A percentile compares a stretch with the other conserved stretches of the same genome.
phyloP scores from a whole-genome alignment of 306 rosid species.

The Trifolium repens region DNA sequence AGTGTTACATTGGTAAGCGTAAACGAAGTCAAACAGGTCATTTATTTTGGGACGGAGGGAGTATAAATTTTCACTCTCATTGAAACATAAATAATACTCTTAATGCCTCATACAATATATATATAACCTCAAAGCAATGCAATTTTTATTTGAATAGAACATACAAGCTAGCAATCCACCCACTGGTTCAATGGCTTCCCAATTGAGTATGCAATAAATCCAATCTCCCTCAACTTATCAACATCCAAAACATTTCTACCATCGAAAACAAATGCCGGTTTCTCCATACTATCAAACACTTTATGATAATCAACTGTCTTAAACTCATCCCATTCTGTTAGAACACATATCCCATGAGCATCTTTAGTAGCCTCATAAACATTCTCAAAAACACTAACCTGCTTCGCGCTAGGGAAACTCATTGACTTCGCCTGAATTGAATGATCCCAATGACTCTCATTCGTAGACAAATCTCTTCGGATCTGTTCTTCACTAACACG shows the following conservation, averaged over 20 bases:
- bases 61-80: neutral
- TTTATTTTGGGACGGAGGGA: too few relatives aligned
- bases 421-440: slow-evolving; percentile 58
- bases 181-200: slow-evolving; percentile 78
- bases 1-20: too few relatives aligned
- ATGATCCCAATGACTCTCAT: slow-evolving; percentile 66
- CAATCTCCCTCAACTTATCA: slow-evolving; percentile 68
- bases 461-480: slow-evolving; percentile 60
- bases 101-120: slow-evolving; percentile 4
- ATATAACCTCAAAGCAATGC: neutral
- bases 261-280: slow-evolving; percentile 85
- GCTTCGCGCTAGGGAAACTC: slow-evolving; percentile 49
- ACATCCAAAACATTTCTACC: slow-evolving; percentile 74
- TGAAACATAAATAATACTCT: neutral
- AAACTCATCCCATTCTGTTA: slow-evolving; percentile 91
- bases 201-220: slow-evolving; percentile 77
- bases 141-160: slow-evolving; percentile 19
- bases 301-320: slow-evolving; percentile 69
- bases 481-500: slow-evolving; percentile 68
- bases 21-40: too few relatives aligned
- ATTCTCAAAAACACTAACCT: slow-evolving; percentile 58
- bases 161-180: slow-evolving; percentile 38
- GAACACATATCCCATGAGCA: slow-evolving; percentile 85
- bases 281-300: slow-evolving; percentile 68
- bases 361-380: slow-evolving; percentile 71